phyloP scores from a whole-genome alignment of 305 asterid genomes.

The Nicotiana rustica region DNA sequence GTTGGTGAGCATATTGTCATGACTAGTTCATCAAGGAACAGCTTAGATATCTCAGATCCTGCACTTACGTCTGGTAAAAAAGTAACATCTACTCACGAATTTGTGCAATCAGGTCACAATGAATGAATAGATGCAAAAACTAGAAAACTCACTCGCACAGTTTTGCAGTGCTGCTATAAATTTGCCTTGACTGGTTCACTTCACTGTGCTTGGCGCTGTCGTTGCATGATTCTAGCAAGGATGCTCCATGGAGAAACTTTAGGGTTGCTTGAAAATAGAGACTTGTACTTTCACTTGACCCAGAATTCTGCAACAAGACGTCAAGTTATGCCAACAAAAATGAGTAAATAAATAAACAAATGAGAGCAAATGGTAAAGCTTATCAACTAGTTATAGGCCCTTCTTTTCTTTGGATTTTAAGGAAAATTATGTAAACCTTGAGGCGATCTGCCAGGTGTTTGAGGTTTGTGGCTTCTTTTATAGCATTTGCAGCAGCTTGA shows the following conservation, averaged over 20 bases:
- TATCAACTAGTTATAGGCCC: background rate
- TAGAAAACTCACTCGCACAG: slow-evolving; percentile 88
- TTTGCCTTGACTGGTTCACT: slow-evolving; percentile 71
- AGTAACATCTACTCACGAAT: slow-evolving; percentile 18
- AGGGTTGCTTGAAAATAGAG: slow-evolving; percentile 94
- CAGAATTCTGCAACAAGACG: slow-evolving; percentile 68
- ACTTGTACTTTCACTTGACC: slow-evolving; percentile 78
- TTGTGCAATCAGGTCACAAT: slow-evolving; percentile 5
- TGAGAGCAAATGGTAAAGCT: slow-evolving; percentile 25
- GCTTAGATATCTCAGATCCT: slow-evolving; percentile 27
- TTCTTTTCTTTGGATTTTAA: slow-evolving; percentile 26
- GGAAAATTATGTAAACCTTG: slow-evolving; percentile 48
- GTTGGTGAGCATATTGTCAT: background rate
- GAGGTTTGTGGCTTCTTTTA: slow-evolving; percentile 94
- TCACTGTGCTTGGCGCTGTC: slow-evolving; percentile 79
- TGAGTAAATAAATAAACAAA: slow-evolving; percentile 33
- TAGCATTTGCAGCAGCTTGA: slow-evolving; percentile 79
- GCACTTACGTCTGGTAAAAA: background rate
- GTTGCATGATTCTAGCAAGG: slow-evolving; percentile 79
- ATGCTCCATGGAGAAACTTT: slow-evolving; percentile 96
- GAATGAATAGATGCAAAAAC: background rate
- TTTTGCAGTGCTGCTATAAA: slow-evolving; percentile 96
- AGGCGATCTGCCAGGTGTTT: slow-evolving; percentile 96
- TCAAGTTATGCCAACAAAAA: slow-evolving; percentile 37
- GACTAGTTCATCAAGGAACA: slow-evolving; percentile 11